Base-by-base conservation (phyloP, 1,284 basidiomycete genomes). In the Phaffia rhodozyma region DNA sequence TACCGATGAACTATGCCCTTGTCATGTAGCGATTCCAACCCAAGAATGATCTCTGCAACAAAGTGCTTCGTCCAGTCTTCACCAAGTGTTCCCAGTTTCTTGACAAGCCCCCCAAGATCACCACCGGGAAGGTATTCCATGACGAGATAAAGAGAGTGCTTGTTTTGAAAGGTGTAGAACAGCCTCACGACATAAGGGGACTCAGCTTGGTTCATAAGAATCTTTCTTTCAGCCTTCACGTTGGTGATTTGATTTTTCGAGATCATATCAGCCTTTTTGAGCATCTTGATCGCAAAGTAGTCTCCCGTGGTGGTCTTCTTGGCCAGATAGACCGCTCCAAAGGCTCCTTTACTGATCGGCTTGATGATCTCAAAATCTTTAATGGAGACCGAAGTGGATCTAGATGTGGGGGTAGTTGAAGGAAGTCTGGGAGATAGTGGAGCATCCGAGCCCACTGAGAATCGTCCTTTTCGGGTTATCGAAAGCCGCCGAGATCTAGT, bases 171-270 rank as follows among this genome's bases (percentile, higher is more conserved):
- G 27, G 94, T 97, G 77, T 97, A 98, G 80, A 91, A 98, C 7
- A 98, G 80, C 74, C 97, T 91, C 13, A 96, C 94, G 34, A 97
- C 93, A 78, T 98, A 97, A n/a, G 96, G 93, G 16, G 93, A 97
- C 76, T 97, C 92, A 0, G 96, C 89, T 75, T 98, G 94, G 74
- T 92, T 94, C 63, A 65, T 98, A 69, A 99, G 81, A 72, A 99
- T 98, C 84, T 94, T 97, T 63, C 96, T 84, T 78, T 99, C 96
- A 3, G 96, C 96, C 78, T 97, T 98, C 75, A 98, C 94, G 73
- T 98, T 99, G 63, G 96, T 98, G 76, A 99, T 96, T 77, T 99
- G 96, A 79, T 98, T 98, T 83, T 99, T 99, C 56, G 96, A 91
- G 73, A 99, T 97, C 96, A 99, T 99, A 78, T 99, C 96, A 32